Evolutionary conservation across 768 basidiomycete species (phyloP).

Genomic region (Naganishia randhawae): DNA sequence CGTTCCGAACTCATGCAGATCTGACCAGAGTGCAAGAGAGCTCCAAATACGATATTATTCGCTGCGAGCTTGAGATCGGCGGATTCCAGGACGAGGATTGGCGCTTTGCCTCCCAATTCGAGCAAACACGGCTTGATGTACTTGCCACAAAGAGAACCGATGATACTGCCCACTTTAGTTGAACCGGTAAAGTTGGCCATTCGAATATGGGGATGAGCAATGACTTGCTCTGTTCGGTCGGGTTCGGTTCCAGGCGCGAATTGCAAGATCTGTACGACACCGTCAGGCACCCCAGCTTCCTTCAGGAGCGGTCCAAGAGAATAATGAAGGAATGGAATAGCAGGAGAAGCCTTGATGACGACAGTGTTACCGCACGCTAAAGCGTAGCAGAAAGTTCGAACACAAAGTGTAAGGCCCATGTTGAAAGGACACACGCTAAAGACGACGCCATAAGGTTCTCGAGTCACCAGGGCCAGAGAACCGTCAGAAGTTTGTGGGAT

Average conservation of each 20-base stretch:
- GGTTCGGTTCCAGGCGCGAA: slow-evolving; percentile 56
- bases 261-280: slow-evolving; percentile 61
- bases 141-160: slow-evolving; percentile 48
- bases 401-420: slow-evolving; percentile 35
- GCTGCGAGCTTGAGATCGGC: slow-evolving; percentile 60
- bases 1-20: slow-evolving; percentile 50
- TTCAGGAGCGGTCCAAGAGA: slow-evolving; percentile 49
- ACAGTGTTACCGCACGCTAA: slow-evolving; percentile 53
- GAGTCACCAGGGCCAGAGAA: slow-evolving; percentile 27
- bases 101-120: slow-evolving; percentile 52
- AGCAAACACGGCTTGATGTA: slow-evolving; percentile 51
- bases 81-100: slow-evolving; percentile 53
- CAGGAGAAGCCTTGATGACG: slow-evolving; percentile 49
- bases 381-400: slow-evolving; percentile 47
- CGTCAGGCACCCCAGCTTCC: slow-evolving; percentile 61
- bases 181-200: slow-evolving; percentile 54
- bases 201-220: slow-evolving; percentile 57
- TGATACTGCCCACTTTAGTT: slow-evolving; percentile 43
- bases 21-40: slow-evolving; percentile 47
- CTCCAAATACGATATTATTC: slow-evolving; percentile 50
- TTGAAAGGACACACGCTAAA: slow-evolving; percentile 18
- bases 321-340: slow-evolving; percentile 47
- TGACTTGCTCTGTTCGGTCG: slow-evolving; percentile 56
- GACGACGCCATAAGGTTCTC: slow-evolving; percentile 43
- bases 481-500: slow-evolving; percentile 40